phyloP scores from a whole-genome alignment of 768 basidiomycete genomes.

The Phallus indusiatus region DNA sequence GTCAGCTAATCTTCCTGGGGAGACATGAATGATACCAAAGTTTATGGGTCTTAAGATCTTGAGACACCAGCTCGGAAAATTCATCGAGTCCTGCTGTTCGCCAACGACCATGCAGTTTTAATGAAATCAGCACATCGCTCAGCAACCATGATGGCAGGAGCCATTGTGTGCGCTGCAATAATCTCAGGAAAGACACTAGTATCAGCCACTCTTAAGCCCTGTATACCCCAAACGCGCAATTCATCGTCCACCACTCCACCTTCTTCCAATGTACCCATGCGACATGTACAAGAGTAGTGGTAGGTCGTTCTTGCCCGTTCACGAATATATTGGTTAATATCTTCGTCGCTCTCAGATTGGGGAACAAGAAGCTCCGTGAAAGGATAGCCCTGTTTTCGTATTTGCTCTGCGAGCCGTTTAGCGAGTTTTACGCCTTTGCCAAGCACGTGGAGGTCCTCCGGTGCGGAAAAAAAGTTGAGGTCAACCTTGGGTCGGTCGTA shows the following conservation, averaged over 20 bases:
- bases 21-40: too few relatives aligned
- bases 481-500: constrained; percentile 22
- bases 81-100: too few relatives aligned
- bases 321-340: constrained; percentile 24
- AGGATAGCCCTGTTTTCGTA: constrained; percentile 15
- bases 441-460: neutral
- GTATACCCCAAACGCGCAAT: constrained; percentile 35
- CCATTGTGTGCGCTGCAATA: constrained; percentile 24
- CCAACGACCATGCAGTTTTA: too few relatives aligned
- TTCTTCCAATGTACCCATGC: constrained; percentile 8
- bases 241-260: constrained; percentile 38
- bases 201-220: constrained; percentile 33
- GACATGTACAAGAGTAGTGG: constrained; percentile 29
- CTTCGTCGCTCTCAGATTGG: constrained; percentile 19
- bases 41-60: too few relatives aligned
- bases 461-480: constrained; percentile 14
- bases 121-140: constrained; percentile 28
- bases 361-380: constrained; percentile 21
- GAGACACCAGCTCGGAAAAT: too few relatives aligned
- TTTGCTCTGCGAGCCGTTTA: constrained; percentile 15
- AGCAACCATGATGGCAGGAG: constrained; percentile 25
- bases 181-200: constrained; percentile 23
- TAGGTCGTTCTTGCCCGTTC: constrained; percentile 20
- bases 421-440: neutral
- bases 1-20: too few relatives aligned